Percentiles rank a stretch among this genome's conserved stretches.
These are phyloP conservation scores for Phaeomoniella chlamydospora DNA, from an alignment of 2,329 filamentous ascomycete species.

Conservation along the genomic window DNA sequence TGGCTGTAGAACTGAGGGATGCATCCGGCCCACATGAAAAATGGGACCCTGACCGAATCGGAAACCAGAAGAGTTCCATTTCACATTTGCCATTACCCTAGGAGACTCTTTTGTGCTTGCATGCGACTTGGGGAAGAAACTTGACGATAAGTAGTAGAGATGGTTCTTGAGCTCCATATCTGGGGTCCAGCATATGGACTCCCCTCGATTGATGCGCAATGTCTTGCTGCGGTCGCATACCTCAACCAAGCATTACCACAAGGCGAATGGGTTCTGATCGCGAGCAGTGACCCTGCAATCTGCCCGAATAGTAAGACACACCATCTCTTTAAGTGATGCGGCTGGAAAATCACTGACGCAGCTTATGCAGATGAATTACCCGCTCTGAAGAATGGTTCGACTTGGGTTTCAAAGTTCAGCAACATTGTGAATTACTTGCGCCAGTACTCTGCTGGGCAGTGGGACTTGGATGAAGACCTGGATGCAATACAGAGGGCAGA, in stretches of 20 bases:
- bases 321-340: background rate
- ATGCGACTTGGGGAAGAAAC: no score
- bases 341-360: background rate
- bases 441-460: slow-evolving; percentile 29
- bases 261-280: slow-evolving; percentile 53
- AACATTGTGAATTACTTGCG: slow-evolving; percentile 38
- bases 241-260: slow-evolving; percentile 47
- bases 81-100: no score
- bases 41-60: no score
- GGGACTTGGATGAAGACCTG: slow-evolving; percentile 31
- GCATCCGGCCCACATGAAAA: no score
- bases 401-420: slow-evolving; percentile 37
- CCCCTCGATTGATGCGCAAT: slow-evolving; percentile 83
- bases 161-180: slow-evolving; percentile 64
- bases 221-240: slow-evolving; percentile 69
- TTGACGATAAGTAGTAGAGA: slow-evolving; percentile 14
- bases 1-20: no score
- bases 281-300: slow-evolving; percentile 57
- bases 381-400: slow-evolving; percentile 38
- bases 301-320: slow-evolving; percentile 52
- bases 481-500: slow-evolving; percentile 29
- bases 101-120: no score
- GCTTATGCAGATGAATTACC: slow-evolving; percentile 38
- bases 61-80: no score
- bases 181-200: slow-evolving; percentile 83